Evolutionary conservation across 2,329 filamentous ascomycete species (phyloP).

Genomic region (Trichoderma atrobrunneum): DNA sequence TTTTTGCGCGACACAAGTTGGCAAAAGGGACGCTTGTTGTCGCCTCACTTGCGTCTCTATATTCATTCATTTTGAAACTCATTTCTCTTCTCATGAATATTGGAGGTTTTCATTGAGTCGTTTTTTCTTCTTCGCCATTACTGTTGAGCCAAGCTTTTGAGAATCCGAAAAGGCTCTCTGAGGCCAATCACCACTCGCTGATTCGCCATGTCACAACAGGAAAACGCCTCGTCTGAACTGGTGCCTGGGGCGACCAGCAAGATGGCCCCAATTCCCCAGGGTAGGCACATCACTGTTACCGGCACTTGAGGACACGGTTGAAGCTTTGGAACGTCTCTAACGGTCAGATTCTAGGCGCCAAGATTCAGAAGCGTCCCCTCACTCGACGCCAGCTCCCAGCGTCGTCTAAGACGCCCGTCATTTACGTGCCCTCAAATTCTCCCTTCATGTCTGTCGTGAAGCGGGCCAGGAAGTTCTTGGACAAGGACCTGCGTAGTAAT

Average conservation of each 20-base stretch:
- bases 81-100: not conserved
- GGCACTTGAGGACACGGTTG: constrained; percentile 13
- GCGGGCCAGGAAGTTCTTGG: constrained; percentile 62
- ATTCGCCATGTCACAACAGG: constrained; percentile 25
- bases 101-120: not conserved
- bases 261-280: constrained; percentile 36
- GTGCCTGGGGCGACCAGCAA: constrained; percentile 31
- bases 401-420: constrained; percentile 44
- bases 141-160: not conserved
- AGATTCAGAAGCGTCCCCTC: constrained; percentile 49
- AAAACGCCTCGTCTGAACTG: constrained; percentile 20
- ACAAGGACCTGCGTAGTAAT: constrained; percentile 45
- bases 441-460: constrained; percentile 67
- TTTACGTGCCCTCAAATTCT: constrained; percentile 65
- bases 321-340: not conserved
- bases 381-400: constrained; percentile 40
- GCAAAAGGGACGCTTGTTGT: not conserved
- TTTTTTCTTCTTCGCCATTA: not conserved
- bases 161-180: not conserved
- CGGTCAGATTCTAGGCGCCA: constrained; percentile 39
- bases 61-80: not conserved
- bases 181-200: not conserved
- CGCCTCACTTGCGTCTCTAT: not conserved
- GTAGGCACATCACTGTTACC: constrained; percentile 22
- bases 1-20: not conserved